Evolutionary conservation across 2,329 filamentous ascomycete genomes (phyloP).

Genomic region (Endocalyx cinctus): DNA sequence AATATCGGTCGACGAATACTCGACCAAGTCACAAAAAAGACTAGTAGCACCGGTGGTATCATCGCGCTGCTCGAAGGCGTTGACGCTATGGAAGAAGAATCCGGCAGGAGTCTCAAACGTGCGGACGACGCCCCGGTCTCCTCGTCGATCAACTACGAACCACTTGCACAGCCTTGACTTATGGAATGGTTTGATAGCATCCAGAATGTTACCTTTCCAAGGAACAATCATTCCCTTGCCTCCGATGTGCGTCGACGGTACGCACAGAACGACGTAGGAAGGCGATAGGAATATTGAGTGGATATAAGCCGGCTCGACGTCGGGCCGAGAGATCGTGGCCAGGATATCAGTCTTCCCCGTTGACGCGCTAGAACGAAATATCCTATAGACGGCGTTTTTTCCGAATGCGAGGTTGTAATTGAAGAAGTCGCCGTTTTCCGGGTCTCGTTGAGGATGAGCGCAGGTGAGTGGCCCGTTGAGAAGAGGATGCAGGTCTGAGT

Average conservation of each 20-base stretch:
- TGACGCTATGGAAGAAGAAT: constrained; percentile 78
- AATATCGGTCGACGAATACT: constrained; percentile 61
- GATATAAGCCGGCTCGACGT: constrained; percentile 63
- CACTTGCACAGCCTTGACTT: constrained; percentile 54
- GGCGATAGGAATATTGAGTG: constrained; percentile 75
- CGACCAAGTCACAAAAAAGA: constrained; percentile 61
- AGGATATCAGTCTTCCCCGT: constrained; percentile 67
- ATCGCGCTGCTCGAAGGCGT: constrained; percentile 63
- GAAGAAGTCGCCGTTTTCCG: constrained; percentile 67
- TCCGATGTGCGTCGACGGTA: constrained; percentile 62
- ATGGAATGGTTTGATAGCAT: constrained; percentile 63
- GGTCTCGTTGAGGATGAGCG: constrained; percentile 69
- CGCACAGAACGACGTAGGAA: constrained; percentile 66
- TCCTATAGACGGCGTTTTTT: constrained; percentile 53
- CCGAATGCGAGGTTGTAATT: constrained; percentile 76
- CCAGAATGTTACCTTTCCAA: constrained; percentile 63
- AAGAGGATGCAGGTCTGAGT: constrained; percentile 59
- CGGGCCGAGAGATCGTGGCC: constrained; percentile 54
- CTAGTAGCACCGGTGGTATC: constrained; percentile 35
- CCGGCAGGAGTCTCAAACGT: constrained; percentile 63
- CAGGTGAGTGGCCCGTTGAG: constrained; percentile 64
- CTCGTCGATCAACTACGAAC: constrained; percentile 67
- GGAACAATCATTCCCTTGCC: constrained; percentile 55
- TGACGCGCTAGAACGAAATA: constrained; percentile 61
- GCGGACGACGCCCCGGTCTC: constrained; percentile 60